These are phyloP conservation scores for Xylaria sp. DNA, from an alignment of 2,329 filamentous ascomycete genomes.

Conservation along the genomic window DNA sequence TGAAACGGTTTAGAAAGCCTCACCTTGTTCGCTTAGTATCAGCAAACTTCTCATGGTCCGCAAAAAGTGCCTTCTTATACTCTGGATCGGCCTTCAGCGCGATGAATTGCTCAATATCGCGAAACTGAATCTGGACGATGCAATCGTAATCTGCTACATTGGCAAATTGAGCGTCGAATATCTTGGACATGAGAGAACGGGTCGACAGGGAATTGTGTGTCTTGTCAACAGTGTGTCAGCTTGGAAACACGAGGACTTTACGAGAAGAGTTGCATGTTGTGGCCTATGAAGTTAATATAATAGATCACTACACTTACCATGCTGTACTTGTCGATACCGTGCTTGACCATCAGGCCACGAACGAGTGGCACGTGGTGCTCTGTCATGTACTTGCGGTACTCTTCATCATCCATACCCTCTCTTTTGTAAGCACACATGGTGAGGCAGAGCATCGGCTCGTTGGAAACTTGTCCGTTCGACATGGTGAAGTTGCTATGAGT, in stretches of 20 bases:
- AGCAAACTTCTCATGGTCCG: slow-evolving; percentile 21
- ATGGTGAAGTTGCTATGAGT: not conserved
- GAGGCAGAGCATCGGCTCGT: slow-evolving; percentile 18
- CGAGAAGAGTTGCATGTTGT: not conserved
- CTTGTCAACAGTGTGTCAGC: not conserved
- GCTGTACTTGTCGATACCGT: slow-evolving; percentile 21
- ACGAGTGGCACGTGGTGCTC: slow-evolving; percentile 21
- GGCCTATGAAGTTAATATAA: not conserved
- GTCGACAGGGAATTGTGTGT: slow-evolving; percentile 13
- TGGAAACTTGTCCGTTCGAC: not conserved
- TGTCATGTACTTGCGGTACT: slow-evolving; percentile 23
- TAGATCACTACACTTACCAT: slow-evolving; percentile 12
- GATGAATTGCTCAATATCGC: slow-evolving; percentile 19
- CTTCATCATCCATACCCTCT: slow-evolving; percentile 18
- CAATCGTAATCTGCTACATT: slow-evolving; percentile 26
- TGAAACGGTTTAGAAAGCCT: not conserved
- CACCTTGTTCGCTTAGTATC: slow-evolving; percentile 15
- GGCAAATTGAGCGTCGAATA: slow-evolving; percentile 21
- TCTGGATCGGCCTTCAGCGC: slow-evolving; percentile 18
- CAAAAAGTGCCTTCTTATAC: slow-evolving; percentile 18
- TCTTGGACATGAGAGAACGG: slow-evolving; percentile 21
- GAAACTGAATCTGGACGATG: slow-evolving; percentile 20
- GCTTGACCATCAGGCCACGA: slow-evolving; percentile 20
- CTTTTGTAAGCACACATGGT: slow-evolving; percentile 24
- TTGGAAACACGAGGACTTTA: too few relatives aligned